Base-by-base conservation (phyloP, 768 basidiomycete species). In the Boletus edulis region DNA sequence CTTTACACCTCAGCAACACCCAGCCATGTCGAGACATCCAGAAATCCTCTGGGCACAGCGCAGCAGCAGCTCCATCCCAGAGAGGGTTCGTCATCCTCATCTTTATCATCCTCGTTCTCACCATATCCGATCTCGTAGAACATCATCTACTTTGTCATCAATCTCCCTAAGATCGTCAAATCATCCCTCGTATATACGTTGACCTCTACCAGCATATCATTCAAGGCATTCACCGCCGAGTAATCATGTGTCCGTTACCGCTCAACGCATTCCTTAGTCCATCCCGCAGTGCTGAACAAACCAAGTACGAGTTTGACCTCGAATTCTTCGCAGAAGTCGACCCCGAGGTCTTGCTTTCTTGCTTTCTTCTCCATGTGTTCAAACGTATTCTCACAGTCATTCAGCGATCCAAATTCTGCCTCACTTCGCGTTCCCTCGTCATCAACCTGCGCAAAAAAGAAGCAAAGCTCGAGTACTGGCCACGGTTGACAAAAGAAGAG, bases 31-130 rank as follows among this genome's bases (percentile, higher is more conserved):
- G 31, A 63, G 57, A 17, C 91, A 93, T 72, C 95, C 95, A 37
- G 94, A 97, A 74, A 78, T 96, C 35, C 80, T 94, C 3, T 98
- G 95, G 94, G 95, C 96, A 44, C 95, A 98, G 74, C 85, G 96
- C 63, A 91, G 87, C 78, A 89, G 84, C 39, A 79, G 72, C 15
- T 64, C 76, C 12, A 81, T 76, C 14, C 77, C 83, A 32, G 79
- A 78, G 45, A 94, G 94, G 79, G 94, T 91, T 44, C 0, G 55
- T 46, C 40, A 69, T 41, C n/a, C 42, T 44, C 39, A n/a, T 48
- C 22, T 49, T 7, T n/a, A 17, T 14, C 15, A 17, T 3, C 27
- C 35, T 32, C 45, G 13, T 14, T 14, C 39, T 49, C 35, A 8
- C 37, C 48, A 46, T 24, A 17, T 27, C 18, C 35, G 38, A 52